Evolutionary conservation across 306 rosid species (phyloP), one percentile per base, ranked within the genome.

Genomic region (Casuarina equisetifolia): DNA sequence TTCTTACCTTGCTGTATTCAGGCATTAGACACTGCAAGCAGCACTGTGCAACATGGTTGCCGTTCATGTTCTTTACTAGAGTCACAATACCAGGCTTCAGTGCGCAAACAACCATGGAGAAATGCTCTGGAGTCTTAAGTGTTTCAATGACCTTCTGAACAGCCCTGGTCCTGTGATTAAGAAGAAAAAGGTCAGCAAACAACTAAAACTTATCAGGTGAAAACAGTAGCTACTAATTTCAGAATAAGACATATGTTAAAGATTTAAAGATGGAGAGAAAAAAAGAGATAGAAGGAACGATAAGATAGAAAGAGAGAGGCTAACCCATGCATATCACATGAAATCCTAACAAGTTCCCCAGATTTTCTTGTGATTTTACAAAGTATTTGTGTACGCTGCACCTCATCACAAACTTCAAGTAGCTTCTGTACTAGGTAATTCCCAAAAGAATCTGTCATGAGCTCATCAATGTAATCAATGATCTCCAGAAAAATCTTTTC

Each of bases 141-240:
- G 92, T 89, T 76, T 89, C 92, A 69, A 86, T 86, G 59, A 89
- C 85, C 86, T 83, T 89, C 76, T 89, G 92, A 78, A 89, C 84
- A 58, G 89, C 92, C 54, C 92, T 81, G 67, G 90, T 89, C 83
- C 92, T 89, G 84, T 51, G 8, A 44, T 78, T 74, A 45, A 55
- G 64, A 78, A 46, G 76, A 80, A 77, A 43, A 58, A 70, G 49
- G 46, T 71, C 43, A 53, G 40, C 43, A 71, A 45, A 69, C 3
- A 36, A 53, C 4, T 32, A 39, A 70, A 49, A 74, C 67, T 59
- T 11, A 36, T 68, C 48, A 4, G 16, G 7, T 49, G n/a, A 46
- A 36, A 51, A 76, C 53, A 8, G n/a, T 52, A 72, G 15, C 68
- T 6, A 39, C 55, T 8, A 39, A 54, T n/a, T 44, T 15, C 3